Base-by-base conservation (phyloP, 2,329 filamentous ascomycete genomes). In the Claviceps sp. region DNA sequence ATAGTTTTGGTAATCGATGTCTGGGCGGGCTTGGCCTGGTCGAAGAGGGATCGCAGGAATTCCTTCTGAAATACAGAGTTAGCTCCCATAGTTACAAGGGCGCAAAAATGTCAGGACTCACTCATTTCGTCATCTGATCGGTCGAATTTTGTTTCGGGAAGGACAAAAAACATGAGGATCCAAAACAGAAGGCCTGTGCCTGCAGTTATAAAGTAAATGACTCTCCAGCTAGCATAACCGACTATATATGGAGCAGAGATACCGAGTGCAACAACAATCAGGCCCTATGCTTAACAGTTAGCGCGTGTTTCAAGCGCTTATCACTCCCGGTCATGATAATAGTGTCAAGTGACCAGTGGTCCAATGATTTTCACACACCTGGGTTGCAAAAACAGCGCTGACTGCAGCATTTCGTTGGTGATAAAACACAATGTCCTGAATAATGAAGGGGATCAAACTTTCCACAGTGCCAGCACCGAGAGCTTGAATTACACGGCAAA, bases 401-500 rank as follows among this genome's bases (percentile, higher is more conserved):
- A 51, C 41, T 6, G 50, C 50, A 37, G 50, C 50, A 22, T 47
- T 51, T 22, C 50, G 42, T 16, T 51, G 50, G 20, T 51, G 50
- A 11, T 41, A 51, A 42, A 51, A 51, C 6, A 51, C 50, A 16
- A 51, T 41, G 11, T 51, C 50, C 43, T 51, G 50, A 16, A 51
- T 51, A 14, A 51, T 51, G 22, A 51, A 51, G 2, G 50, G 50
- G 30, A 51, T 51, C 44, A 51, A 22, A 22, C 50, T 51, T 18
- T 51, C 50, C 2, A 51, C 43, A 3, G 50, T 51, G 7, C 50
- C 50, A 18, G 50, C 50, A 34, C 50, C 50, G 5, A 51, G 50
- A 14, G 50, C 50, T 16, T 51, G 50, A 5, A 51, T 41, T 1
- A 47, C 43, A 20, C 50, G 50, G 14, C 50, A 51, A 14, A 37